These are phyloP conservation scores for Eucalyptus marginata DNA, from an alignment of 345 rosid genomes.

Conservation along the genomic window DNA sequence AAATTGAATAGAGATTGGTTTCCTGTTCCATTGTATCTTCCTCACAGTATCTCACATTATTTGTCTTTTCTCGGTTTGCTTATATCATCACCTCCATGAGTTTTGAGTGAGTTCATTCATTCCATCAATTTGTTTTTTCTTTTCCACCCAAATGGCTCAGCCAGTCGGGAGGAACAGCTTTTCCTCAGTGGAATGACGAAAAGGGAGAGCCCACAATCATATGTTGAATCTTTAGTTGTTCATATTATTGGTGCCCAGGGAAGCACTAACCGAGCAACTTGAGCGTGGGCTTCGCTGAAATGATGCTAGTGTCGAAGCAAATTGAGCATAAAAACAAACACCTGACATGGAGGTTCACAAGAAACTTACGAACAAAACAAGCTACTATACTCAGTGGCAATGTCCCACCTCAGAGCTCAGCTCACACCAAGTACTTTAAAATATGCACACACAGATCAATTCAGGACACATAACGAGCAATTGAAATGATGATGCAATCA, in stretches of 20 bases:
- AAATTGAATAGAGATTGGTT: background rate
- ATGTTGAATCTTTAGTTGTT: background rate
- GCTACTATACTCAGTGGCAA: background rate
- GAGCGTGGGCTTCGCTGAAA: background rate
- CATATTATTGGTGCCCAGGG: background rate
- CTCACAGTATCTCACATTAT: background rate
- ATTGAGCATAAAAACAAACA: background rate
- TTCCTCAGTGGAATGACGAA: background rate
- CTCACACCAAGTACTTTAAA: background rate
- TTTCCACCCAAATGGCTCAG: background rate
- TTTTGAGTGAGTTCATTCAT: background rate
- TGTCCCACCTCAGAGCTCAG: background rate
- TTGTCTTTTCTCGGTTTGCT: background rate
- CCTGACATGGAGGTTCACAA: background rate
- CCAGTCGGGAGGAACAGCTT: background rate
- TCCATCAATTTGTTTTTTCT: background rate
- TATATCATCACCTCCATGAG: background rate
- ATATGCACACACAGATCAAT: background rate
- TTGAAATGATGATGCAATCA: constrained; percentile 10
- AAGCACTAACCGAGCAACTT: background rate
- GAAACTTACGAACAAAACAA: background rate
- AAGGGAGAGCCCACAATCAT: background rate
- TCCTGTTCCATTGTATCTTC: background rate
- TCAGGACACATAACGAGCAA: background rate
- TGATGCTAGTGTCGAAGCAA: background rate